These are phyloP conservation scores for Agroathelia rolfsii DNA, from an alignment of 1,284 basidiomycete species.

Conservation along the genomic window DNA sequence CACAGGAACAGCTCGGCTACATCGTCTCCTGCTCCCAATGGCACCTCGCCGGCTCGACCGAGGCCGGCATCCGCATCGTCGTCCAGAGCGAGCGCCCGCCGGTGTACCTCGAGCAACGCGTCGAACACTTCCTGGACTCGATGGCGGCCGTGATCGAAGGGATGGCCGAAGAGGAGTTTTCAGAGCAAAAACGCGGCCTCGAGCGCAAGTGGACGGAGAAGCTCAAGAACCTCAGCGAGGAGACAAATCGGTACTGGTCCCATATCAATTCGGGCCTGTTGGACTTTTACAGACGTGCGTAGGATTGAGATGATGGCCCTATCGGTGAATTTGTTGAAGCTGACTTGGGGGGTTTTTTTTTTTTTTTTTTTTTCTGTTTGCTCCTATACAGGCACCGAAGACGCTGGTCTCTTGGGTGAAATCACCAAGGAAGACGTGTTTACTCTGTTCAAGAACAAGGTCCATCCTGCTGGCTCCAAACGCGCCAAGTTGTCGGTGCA, in stretches of 20 bases:
- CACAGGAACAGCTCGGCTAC: slow-evolving; percentile 72
- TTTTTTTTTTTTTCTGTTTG: no score
- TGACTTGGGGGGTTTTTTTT: slow-evolving; percentile 21
- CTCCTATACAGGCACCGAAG: slow-evolving; percentile 56
- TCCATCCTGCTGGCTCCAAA: slow-evolving; percentile 61
- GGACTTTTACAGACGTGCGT: no score
- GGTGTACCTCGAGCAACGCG: slow-evolving; percentile 53
- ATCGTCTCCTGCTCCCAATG: slow-evolving; percentile 34
- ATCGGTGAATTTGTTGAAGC: slow-evolving; percentile 61
- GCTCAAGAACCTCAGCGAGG: slow-evolving; percentile 54
- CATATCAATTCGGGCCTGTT: slow-evolving; percentile 59
- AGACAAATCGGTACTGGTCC: slow-evolving; percentile 44
- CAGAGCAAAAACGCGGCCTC: slow-evolving; percentile 43
- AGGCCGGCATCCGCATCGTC: slow-evolving; percentile 49
- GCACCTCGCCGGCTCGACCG: slow-evolving; percentile 30
- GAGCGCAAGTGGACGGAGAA: slow-evolving; percentile 60
- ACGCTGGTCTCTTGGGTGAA: slow-evolving; percentile 52
- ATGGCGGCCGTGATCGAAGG: slow-evolving; percentile 30
- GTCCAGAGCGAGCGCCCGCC: slow-evolving; percentile 62
- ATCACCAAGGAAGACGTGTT: slow-evolving; percentile 75
- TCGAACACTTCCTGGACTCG: slow-evolving; percentile 56
- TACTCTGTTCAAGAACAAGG: slow-evolving; percentile 59
- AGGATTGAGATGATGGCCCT: slow-evolving; percentile 4
- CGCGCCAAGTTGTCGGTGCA: slow-evolving; percentile 81
- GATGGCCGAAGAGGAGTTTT: slow-evolving; percentile 47